Conservation (phyloP, 257 asterid species). For the Solanum chiquidenum region DNA sequence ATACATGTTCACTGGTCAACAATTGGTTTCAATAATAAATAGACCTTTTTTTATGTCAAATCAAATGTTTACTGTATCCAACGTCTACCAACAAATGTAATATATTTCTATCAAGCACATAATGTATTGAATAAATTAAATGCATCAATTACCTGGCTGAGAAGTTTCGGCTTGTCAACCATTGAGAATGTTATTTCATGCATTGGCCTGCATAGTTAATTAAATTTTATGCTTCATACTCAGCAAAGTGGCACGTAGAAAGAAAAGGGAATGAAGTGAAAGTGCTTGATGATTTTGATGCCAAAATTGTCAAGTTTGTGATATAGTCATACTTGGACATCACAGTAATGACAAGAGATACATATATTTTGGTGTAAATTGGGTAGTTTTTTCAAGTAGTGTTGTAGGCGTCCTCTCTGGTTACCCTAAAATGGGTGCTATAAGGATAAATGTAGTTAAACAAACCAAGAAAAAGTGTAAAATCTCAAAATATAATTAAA, state of each 20-base stretch:
- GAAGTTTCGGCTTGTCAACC: conserved; percentile 89
- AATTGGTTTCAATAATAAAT: background rate
- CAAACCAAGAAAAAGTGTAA: background rate
- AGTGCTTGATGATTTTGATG: background rate
- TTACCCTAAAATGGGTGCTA: background rate
- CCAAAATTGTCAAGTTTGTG: background rate
- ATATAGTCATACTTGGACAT: background rate
- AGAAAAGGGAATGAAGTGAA: background rate
- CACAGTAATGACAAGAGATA: background rate
- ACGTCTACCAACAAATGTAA: background rate
- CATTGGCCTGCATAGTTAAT: conserved; percentile 67
- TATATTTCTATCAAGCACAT: background rate
- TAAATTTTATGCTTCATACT: background rate
- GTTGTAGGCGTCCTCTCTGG: background rate
- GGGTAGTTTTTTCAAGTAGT: background rate
- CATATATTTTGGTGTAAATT: background rate
- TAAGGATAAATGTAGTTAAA: background rate
- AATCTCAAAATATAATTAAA: background rate
- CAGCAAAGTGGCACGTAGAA: background rate
- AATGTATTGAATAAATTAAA: background rate
- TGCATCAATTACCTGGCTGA: conserved; percentile 60
- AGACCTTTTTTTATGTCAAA: background rate
- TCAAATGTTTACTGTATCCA: background rate
- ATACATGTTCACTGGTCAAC: background rate
- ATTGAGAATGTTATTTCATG: conserved; percentile 96